Evolutionary conservation across 2,329 filamentous ascomycete genomes (phyloP).

Genomic region (Tolypocladium paradoxum): DNA sequence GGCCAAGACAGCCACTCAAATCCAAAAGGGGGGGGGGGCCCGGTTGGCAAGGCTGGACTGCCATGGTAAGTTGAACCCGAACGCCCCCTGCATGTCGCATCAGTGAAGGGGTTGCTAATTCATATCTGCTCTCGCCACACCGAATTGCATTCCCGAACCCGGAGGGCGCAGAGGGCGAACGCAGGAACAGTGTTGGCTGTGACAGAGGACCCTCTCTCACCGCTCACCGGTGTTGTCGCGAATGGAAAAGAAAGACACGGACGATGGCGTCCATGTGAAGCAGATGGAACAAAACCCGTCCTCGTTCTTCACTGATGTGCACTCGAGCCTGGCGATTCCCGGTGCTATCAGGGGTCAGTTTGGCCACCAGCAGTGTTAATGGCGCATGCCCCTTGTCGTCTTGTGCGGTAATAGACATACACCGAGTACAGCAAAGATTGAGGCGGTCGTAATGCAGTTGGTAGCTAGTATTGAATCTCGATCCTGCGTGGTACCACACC

Average conservation of each 20-base stretch:
- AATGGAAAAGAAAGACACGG: slow-evolving; percentile 21
- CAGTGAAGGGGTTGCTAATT: too few relatives aligned
- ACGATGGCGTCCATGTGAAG: slow-evolving; percentile 33
- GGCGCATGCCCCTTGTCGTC: neutral
- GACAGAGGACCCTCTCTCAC: slow-evolving; percentile 24
- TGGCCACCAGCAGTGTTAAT: neutral
- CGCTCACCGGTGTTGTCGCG: slow-evolving; percentile 19
- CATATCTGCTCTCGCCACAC: neutral
- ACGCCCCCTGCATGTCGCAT: neutral
- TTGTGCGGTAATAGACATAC: neutral
- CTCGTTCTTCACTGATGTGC: slow-evolving; percentile 42
- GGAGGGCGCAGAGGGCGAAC: slow-evolving; percentile 17
- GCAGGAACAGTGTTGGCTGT: slow-evolving; percentile 29
- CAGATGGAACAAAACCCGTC: slow-evolving; percentile 39
- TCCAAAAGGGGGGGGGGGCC: slow-evolving; percentile 42
- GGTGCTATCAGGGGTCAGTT: slow-evolving; percentile 43
- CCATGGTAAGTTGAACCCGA: slow-evolving; percentile 24
- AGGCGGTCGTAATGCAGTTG: neutral
- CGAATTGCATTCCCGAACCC: slow-evolving; percentile 40
- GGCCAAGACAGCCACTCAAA: slow-evolving; percentile 42
- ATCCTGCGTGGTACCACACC: too few relatives aligned
- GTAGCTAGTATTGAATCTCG: neutral
- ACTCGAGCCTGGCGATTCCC: slow-evolving; percentile 35
- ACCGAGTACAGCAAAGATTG: too few relatives aligned
- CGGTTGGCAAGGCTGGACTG: slow-evolving; percentile 33